Evolutionary conservation across 768 basidiomycete species (phyloP).

Genomic region (Sutorius australiensis): DNA sequence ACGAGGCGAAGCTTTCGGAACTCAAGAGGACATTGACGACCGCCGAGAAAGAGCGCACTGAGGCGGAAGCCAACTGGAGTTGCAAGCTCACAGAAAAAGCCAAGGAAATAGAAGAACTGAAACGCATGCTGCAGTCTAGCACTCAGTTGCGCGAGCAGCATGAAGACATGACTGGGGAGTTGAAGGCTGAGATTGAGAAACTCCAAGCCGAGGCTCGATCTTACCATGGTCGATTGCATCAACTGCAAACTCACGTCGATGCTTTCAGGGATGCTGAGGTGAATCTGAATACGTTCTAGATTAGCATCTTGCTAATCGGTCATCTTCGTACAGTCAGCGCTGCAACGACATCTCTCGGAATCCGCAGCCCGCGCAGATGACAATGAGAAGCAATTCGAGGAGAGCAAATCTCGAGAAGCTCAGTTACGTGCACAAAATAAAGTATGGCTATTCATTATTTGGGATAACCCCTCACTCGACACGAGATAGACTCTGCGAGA

Average conservation of each 20-base stretch:
- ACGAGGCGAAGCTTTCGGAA: conserved; percentile 73
- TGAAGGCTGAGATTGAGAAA: conserved; percentile 54
- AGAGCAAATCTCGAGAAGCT: conserved; percentile 62
- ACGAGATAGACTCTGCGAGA: conserved; percentile 77
- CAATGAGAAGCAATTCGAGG: conserved; percentile 70
- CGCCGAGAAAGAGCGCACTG: conserved; percentile 80
- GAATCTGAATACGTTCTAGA: conserved; percentile 11
- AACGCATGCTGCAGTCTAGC: conserved; percentile 51
- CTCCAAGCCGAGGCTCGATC: conserved; percentile 46
- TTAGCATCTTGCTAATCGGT: neutral
- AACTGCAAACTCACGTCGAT: conserved; percentile 49
- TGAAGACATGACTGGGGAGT: conserved; percentile 44
- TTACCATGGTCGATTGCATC: conserved; percentile 51
- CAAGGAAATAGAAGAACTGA: conserved; percentile 72
- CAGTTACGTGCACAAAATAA: conserved; percentile 77
- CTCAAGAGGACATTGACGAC: conserved; percentile 57
- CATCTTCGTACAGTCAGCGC: conserved; percentile 36
- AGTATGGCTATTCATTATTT: conserved; percentile 39
- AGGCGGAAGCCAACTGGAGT: conserved; percentile 88
- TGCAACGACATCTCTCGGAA: conserved; percentile 48
- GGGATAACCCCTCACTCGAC: conserved; percentile 4
- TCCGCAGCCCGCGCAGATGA: conserved; percentile 43
- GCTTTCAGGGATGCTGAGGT: conserved; percentile 64
- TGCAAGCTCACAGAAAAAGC: conserved; percentile 75
- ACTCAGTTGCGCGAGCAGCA: conserved; percentile 59